These are phyloP conservation scores for Colletotrichum higginsianum DNA, from an alignment of 2,329 filamentous ascomycete genomes.

Conservation along the genomic window DNA sequence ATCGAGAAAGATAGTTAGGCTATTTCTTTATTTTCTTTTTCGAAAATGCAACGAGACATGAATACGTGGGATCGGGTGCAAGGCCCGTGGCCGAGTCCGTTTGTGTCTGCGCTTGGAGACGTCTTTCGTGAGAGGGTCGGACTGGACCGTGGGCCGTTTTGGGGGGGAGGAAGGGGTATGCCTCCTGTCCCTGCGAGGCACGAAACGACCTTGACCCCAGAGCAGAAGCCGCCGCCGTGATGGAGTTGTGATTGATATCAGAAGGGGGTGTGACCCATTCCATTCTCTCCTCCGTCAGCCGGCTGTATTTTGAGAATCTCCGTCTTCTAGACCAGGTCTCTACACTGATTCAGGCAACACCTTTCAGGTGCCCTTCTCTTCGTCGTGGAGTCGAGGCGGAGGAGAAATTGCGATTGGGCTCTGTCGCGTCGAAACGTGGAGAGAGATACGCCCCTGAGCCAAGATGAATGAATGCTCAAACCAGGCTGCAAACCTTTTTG, in stretches of 20 bases:
- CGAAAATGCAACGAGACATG: constrained; percentile 2
- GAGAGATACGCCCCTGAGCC: no score
- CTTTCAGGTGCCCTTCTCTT: no score
- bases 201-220: not conserved
- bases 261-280: no score
- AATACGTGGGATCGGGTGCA: not conserved
- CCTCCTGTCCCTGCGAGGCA: not conserved
- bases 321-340: no score
- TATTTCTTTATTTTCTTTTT: not conserved
- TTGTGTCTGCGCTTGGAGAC: not conserved
- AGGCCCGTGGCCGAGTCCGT: not conserved
- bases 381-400: no score
- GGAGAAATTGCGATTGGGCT: no score
- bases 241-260: not conserved
- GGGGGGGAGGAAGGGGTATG: not conserved
- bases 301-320: no score
- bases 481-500: no score
- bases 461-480: no score
- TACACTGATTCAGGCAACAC: no score
- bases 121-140: not conserved
- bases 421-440: no score
- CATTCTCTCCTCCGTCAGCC: no score
- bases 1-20: constrained; percentile 27
- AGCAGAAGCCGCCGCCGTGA: not conserved
- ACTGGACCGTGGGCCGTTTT: not conserved